These are phyloP conservation scores for Cercospora janseana DNA, from an alignment of 2,329 filamentous ascomycete genomes.

Conservation along the genomic window DNA sequence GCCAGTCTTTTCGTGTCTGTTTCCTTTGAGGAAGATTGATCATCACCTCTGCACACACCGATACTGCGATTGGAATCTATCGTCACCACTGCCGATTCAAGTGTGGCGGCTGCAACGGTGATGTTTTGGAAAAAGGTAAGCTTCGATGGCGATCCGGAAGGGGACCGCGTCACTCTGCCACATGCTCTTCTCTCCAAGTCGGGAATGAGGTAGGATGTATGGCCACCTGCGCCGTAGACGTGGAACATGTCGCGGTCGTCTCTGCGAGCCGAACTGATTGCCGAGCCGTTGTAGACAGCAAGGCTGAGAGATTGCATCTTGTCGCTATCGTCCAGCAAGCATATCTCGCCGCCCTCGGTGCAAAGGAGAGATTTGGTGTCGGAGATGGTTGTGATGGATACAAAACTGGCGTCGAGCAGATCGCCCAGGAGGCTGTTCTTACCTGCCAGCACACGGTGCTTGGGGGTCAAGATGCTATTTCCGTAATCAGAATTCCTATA, in stretches of 20 bases:
- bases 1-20: slow-evolving; percentile 44
- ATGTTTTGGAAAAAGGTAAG: slow-evolving; percentile 1
- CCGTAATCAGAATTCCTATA: slow-evolving; percentile 33
- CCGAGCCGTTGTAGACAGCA: slow-evolving; percentile 65
- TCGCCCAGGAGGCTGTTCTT: slow-evolving; percentile 83
- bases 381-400: slow-evolving; percentile 69
- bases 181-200: slow-evolving; percentile 38
- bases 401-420: slow-evolving; percentile 81
- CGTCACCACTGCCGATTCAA: slow-evolving; percentile 37
- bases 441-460: slow-evolving; percentile 71
- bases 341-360: slow-evolving; percentile 86
- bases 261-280: slow-evolving; percentile 65
- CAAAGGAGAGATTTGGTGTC: slow-evolving; percentile 76
- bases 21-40: slow-evolving; percentile 2
- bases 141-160: slow-evolving; percentile 25
- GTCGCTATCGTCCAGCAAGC: slow-evolving; percentile 74
- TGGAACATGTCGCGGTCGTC: slow-evolving; percentile 59
- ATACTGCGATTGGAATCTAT: slow-evolving; percentile 31
- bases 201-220: slow-evolving; percentile 46
- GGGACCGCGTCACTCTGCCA: slow-evolving; percentile 20
- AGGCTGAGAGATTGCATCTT: slow-evolving; percentile 69
- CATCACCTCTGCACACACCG: slow-evolving; percentile 19
- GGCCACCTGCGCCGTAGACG: slow-evolving; percentile 66
- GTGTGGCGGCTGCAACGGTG: slow-evolving; percentile 39
- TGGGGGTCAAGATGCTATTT: slow-evolving; percentile 41